Conservation (phyloP, 2,329 filamentous ascomycete species). For the Alternaria tenuissima region DNA sequence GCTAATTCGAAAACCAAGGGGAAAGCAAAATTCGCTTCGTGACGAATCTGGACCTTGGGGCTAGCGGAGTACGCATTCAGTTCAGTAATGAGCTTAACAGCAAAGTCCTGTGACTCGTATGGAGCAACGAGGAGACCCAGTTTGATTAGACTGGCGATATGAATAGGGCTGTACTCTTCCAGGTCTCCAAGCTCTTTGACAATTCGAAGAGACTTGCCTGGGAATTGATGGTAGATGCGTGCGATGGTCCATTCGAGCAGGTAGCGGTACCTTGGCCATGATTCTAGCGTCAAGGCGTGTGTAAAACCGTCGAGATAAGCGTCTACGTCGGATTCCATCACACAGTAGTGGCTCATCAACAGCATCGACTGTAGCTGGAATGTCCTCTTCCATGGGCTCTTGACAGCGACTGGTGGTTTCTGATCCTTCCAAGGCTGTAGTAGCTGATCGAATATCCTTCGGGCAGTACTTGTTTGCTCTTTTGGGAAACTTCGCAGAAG, state of each 20-base stretch:
- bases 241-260: slow-evolving; percentile 59
- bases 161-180: slow-evolving; percentile 58
- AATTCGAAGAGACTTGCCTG: slow-evolving; percentile 43
- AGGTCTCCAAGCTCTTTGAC: slow-evolving; percentile 49
- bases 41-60: slow-evolving; percentile 61
- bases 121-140: slow-evolving; percentile 55
- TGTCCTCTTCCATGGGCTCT: slow-evolving; percentile 59
- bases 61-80: slow-evolving; percentile 57
- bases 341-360: slow-evolving; percentile 51
- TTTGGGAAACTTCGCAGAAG: slow-evolving; percentile 52
- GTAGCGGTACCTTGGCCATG: slow-evolving; percentile 57
- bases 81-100: slow-evolving; percentile 50
- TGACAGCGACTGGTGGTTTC: slow-evolving; percentile 53
- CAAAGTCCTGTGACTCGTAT: slow-evolving; percentile 51
- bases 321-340: slow-evolving; percentile 37
- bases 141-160: slow-evolving; percentile 58
- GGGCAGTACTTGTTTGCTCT: slow-evolving; percentile 31
- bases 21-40: slow-evolving; percentile 61
- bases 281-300: slow-evolving; percentile 55
- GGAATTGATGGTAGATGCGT: slow-evolving; percentile 51
- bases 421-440: slow-evolving; percentile 56
- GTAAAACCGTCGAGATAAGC: slow-evolving; percentile 50
- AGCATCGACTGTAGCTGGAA: slow-evolving; percentile 59
- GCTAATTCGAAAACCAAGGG: slow-evolving; percentile 56
- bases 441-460: slow-evolving; percentile 45